Conservation (phyloP, 2,329 filamentous ascomycete genomes). For the Aspergillus spinulosporus region DNA sequence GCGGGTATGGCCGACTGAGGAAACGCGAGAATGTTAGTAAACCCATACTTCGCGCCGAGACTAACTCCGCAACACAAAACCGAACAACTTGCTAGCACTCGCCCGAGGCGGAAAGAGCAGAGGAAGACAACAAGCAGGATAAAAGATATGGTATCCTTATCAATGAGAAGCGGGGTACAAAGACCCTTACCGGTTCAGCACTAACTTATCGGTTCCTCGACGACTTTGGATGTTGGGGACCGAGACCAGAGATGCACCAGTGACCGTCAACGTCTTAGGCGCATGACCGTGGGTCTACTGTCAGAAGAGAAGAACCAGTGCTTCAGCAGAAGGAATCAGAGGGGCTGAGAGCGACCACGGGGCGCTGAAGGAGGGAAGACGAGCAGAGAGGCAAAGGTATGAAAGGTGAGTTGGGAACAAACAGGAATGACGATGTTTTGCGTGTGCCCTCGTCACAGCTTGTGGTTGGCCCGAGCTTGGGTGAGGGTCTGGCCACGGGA, state of each 20-base stretch:
- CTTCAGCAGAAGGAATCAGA: constrained; percentile 2
- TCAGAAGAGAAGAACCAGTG: neutral
- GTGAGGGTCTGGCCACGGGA: constrained; percentile 15
- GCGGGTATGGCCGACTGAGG: constrained; percentile 38
- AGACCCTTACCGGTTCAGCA: constrained; percentile 12
- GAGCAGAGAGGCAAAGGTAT: constrained; percentile 1
- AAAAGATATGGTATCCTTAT: constrained; percentile 13
- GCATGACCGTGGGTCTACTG: constrained; percentile 19
- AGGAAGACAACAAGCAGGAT: neutral
- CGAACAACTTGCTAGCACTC: constrained; percentile 7
- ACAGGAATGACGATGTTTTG: constrained; percentile 24
- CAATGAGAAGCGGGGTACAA: constrained; percentile 7
- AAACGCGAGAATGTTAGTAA: constrained; percentile 43
- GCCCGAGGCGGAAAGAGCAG: neutral
- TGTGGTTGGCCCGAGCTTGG: constrained; percentile 22
- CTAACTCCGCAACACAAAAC: neutral
- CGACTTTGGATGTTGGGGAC: constrained; percentile 7
- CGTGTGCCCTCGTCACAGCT: constrained; percentile 22
- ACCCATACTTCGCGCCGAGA: constrained; percentile 28
- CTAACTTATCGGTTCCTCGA: constrained; percentile 9
- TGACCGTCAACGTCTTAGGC: constrained; percentile 21
- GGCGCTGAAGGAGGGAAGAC: constrained; percentile 13
- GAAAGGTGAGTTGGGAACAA: constrained; percentile 15
- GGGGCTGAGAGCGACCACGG: constrained; percentile 11
- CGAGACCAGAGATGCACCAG: constrained; percentile 20